Percentiles rank a stretch among this genome's conserved stretches.
These are phyloP conservation scores for Cinnamomum micranthum DNA, from an alignment of 164 flowering plant genomes.

Conservation along the genomic window DNA sequence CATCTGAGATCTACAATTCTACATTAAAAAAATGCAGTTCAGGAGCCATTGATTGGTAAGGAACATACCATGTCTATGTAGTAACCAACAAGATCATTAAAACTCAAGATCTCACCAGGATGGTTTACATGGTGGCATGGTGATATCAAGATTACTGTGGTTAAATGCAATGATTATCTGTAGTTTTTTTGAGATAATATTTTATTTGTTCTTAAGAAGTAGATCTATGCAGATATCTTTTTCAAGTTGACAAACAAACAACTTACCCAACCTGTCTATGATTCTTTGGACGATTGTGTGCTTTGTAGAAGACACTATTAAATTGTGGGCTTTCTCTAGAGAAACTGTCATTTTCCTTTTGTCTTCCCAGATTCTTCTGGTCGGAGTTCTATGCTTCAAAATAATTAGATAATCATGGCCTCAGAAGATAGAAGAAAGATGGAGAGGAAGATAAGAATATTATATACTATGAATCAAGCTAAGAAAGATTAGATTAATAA, in stretches of 20 bases:
- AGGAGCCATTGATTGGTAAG: background rate
- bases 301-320: background rate
- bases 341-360: background rate
- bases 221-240: background rate
- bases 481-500: too few species aligned
- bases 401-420: background rate
- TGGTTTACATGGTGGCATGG: background rate
- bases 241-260: background rate
- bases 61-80: background rate
- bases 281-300: background rate
- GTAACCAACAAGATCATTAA: background rate
- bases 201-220: too few species aligned
- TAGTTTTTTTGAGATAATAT: too few species aligned
- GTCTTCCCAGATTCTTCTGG: slow-evolving; percentile 1
- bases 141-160: background rate
- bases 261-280: background rate
- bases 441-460: background rate
- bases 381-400: background rate
- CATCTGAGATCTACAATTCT: background rate
- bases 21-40: background rate
- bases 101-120: background rate
- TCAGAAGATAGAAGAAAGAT: background rate
- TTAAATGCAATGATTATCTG: background rate
- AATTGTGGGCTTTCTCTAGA: background rate
- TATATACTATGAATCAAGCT: background rate